A percentile compares a stretch with the other conserved stretches of the same genome.
These are phyloP conservation scores for Nannochloropsis gaditana DNA, from an alignment of 108 stramenopile species.

Conservation along the genomic window DNA sequence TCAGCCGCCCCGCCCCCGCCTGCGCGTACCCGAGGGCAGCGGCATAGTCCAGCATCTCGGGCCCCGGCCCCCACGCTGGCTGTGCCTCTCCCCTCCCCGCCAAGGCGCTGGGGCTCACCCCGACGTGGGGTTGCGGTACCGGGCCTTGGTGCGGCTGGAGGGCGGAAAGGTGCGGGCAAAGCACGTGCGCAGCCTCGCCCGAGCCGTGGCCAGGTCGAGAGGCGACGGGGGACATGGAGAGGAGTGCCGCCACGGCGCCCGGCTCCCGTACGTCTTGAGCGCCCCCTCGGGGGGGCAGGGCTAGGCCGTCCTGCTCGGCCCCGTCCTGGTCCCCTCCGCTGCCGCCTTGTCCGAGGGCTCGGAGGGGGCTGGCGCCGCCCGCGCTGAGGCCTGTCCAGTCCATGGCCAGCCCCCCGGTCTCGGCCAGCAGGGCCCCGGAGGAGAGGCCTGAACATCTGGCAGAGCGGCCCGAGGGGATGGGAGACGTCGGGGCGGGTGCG, in stretches of 20 bases:
- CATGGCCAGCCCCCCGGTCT: background rate
- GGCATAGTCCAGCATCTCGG: slow-evolving; percentile 12
- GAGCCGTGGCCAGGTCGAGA: background rate
- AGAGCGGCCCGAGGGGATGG: too few relatives aligned
- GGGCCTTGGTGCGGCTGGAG: background rate
- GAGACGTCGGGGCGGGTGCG: background rate
- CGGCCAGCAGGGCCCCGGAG: background rate
- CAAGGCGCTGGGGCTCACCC: background rate
- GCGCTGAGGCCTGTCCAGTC: too few relatives aligned
- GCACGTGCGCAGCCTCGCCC: too few relatives aligned
- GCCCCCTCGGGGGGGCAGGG: background rate
- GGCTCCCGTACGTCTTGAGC: background rate
- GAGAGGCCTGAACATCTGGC: too few relatives aligned
- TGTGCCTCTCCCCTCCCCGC: background rate
- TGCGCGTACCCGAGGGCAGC: background rate
- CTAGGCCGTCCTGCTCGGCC: background rate
- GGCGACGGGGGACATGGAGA: background rate
- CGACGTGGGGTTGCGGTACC: background rate
- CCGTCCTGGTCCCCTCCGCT: background rate
- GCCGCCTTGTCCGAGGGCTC: background rate
- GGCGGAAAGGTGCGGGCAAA: background rate
- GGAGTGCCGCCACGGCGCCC: background rate
- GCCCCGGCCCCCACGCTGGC: background rate
- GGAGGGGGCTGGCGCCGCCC: background rate
- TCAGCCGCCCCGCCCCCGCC: background rate